Evolutionary conservation across 2,329 filamentous ascomycete genomes (phyloP).

Genomic region (Beauveria bassiana): DNA sequence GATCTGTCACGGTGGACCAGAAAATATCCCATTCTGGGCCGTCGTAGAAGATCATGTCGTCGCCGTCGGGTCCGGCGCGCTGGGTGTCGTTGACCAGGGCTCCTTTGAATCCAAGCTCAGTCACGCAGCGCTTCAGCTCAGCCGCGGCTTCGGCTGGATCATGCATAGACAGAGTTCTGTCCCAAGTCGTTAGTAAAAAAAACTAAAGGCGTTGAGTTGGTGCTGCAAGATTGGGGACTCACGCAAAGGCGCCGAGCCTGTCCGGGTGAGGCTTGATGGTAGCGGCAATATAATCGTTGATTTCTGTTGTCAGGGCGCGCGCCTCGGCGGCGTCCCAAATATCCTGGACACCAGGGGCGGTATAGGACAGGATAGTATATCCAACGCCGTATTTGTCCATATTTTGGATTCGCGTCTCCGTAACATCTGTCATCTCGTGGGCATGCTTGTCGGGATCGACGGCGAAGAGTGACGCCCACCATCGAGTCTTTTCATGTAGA

Average conservation of each 20-base stretch:
- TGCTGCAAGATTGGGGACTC: conserved; percentile 11
- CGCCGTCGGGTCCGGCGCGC: conserved; percentile 47
- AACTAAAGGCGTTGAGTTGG: background rate
- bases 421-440: conserved; percentile 41
- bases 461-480: conserved; percentile 55
- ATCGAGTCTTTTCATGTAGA: conserved; percentile 48
- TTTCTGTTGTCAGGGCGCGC: conserved; percentile 32
- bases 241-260: conserved; percentile 40
- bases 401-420: conserved; percentile 32
- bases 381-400: conserved; percentile 40
- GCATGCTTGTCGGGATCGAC: conserved; percentile 51
- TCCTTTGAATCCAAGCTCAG: conserved; percentile 53
- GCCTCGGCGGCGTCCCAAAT: conserved; percentile 34
- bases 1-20: conserved; percentile 49
- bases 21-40: conserved; percentile 52
- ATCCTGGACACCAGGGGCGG: conserved; percentile 40
- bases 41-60: conserved; percentile 59
- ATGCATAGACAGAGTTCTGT: conserved; percentile 44
- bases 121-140: conserved; percentile 47
- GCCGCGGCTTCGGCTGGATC: conserved; percentile 40
- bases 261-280: conserved; percentile 31
- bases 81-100: conserved; percentile 57
- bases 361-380: conserved; percentile 41
- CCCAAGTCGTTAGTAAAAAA: background rate
- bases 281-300: conserved; percentile 33